A percentile compares a stretch with the other conserved stretches of the same genome.
Evolutionary conservation across 2,329 filamentous ascomycete genomes (phyloP).

Genomic region (Xylariales sp.): DNA sequence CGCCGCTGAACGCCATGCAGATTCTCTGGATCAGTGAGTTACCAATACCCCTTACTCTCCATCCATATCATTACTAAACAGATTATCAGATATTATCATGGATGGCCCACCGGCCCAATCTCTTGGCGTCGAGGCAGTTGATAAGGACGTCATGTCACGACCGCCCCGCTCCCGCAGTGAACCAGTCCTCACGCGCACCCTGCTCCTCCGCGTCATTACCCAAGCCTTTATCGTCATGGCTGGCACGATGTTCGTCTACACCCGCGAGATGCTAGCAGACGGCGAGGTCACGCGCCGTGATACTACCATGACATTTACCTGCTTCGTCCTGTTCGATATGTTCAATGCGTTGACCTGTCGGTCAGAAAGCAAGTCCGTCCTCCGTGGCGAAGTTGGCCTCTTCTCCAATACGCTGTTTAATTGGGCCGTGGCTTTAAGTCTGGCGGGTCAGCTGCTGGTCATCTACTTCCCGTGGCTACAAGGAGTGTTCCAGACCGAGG

Average conservation of each 20-base stretch:
- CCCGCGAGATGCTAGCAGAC: slow-evolving; percentile 82
- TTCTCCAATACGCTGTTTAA: slow-evolving; percentile 94
- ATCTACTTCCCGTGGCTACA: slow-evolving; percentile 95
- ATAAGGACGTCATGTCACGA: slow-evolving; percentile 87
- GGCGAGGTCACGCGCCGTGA: slow-evolving; percentile 84
- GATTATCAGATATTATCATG: slow-evolving; percentile 86
- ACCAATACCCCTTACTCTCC: background rate
- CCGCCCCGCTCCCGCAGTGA: slow-evolving; percentile 81
- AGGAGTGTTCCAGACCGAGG: slow-evolving; percentile 92
- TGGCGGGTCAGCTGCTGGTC: slow-evolving; percentile 82
- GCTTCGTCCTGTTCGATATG: slow-evolving; percentile 99
- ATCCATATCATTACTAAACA: slow-evolving; percentile 15
- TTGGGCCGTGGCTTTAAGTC: slow-evolving; percentile 81
- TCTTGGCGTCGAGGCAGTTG: slow-evolving; percentile 89
- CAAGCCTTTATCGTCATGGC: slow-evolving; percentile 87
- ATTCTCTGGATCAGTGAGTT: slow-evolving; percentile 98
- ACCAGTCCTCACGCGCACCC: slow-evolving; percentile 78
- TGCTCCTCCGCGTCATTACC: slow-evolving; percentile 80
- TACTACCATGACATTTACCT: slow-evolving; percentile 99
- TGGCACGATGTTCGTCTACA: slow-evolving; percentile 87
- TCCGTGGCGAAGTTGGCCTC: slow-evolving; percentile 78
- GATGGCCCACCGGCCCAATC: slow-evolving; percentile 97
- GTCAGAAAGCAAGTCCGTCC: slow-evolving; percentile 82
- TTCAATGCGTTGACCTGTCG: slow-evolving; percentile 95
- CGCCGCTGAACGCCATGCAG: slow-evolving; percentile 97